These are phyloP conservation scores for Mycosphaerelloides madeirae DNA, from an alignment of 2,329 filamentous ascomycete genomes.

Conservation along the genomic window DNA sequence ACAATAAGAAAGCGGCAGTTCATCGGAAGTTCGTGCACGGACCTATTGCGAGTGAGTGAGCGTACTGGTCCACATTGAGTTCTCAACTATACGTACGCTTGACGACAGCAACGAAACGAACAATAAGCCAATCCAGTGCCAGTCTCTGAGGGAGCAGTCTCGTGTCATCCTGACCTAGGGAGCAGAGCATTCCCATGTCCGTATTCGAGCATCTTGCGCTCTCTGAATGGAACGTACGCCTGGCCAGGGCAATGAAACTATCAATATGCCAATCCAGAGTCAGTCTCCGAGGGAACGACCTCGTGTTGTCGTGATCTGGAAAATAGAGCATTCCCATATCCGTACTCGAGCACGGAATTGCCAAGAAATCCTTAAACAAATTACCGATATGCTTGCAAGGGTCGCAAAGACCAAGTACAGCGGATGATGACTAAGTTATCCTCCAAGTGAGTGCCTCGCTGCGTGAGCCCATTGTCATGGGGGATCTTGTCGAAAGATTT, in stretches of 20 bases:
- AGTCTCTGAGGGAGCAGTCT: background rate
- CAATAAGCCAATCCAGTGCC: background rate
- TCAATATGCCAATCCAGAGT: background rate
- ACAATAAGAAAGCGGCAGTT: too few relatives aligned
- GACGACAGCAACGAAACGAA: background rate
- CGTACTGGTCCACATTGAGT: too few relatives aligned
- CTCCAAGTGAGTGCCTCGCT: background rate
- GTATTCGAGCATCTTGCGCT: background rate
- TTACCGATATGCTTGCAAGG: background rate
- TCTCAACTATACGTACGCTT: too few relatives aligned
- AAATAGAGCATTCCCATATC: background rate
- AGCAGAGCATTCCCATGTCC: background rate
- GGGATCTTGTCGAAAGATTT: too few relatives aligned
- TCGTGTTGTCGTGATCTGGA: background rate
- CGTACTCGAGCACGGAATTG: too few relatives aligned
- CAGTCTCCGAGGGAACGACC: background rate
- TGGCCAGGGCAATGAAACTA: background rate
- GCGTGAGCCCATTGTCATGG: too few relatives aligned
- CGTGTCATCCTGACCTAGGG: background rate
- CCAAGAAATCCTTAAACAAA: background rate
- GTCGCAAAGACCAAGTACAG: background rate
- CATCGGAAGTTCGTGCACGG: too few relatives aligned
- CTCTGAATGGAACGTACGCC: background rate
- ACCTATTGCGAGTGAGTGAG: too few relatives aligned
- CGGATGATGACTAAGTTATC: background rate